Base-by-base conservation (phyloP, 2,329 filamentous ascomycete genomes). In the Fusarium aywerte region DNA sequence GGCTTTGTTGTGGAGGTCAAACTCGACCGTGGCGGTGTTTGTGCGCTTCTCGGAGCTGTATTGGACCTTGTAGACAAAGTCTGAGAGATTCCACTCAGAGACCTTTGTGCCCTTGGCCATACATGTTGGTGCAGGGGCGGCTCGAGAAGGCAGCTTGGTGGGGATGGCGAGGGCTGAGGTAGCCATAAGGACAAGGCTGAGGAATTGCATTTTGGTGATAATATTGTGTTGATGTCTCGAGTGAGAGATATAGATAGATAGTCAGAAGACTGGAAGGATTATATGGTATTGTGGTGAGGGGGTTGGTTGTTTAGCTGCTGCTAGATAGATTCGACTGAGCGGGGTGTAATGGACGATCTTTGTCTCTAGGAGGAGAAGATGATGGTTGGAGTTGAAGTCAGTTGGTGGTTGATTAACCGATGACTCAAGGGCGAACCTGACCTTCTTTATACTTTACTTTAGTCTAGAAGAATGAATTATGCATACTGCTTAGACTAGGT, bases 11-110 rank as follows among this genome's bases (percentile, higher is more conserved):
- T 76, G 73, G 9, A 86, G 76, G 65, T 80, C 81, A 76, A 87
- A 86, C 69, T 74, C 77, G 54, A 82, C 79, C 57, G 77, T 77
- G 44, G 82, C 83, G 72, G 75, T 78, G 11, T 78, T 79, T 68
- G 80, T 82, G 67, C 84, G 80, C 75, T 85, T 83, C 9, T 82
- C 76, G 1, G 84, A 82, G 4, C 81, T 84, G 31, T 76, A 78
- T 75, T 83, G 84, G 65, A 80, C 80, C 71, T 82, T 79, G 76
- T 78, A 86, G 71, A 79, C 77, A 58, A 87, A 84, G 73, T 76
- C 73, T 49, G 77, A 67, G 45, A 85, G 67, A 1, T 72, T 74
- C 82, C 83, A 86, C 31, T 60, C 43, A 7, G 45, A 58, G 55
- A 75, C 60, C 62, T 71, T 65, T 25, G 55, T 42, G 53, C 65